These are phyloP conservation scores for Leccinellum rugosiceps DNA, from an alignment of 768 basidiomycete genomes.

Conservation along the genomic window DNA sequence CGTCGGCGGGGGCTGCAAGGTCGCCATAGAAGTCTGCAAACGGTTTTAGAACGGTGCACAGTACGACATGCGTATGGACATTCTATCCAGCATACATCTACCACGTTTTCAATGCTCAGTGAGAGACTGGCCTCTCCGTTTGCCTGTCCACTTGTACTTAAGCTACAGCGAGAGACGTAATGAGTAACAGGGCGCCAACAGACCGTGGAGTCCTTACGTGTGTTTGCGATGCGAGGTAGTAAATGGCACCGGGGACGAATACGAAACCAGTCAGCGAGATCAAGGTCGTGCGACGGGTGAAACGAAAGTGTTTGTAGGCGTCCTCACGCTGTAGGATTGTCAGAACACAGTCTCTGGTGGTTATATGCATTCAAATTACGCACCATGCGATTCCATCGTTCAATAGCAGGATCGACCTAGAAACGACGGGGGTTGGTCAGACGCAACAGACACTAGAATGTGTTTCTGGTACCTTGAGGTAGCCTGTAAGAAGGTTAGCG, in stretches of 20 bases:
- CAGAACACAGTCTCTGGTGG: background rate
- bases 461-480: conserved; percentile 46
- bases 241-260: conserved; percentile 57
- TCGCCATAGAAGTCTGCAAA: conserved; percentile 89
- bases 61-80: background rate
- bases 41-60: conserved; percentile 46
- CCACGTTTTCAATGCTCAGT: conserved; percentile 22
- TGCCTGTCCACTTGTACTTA: conserved; percentile 55
- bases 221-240: conserved; percentile 40
- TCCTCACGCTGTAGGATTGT: conserved; percentile 61
- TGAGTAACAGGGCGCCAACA: conserved; percentile 5
- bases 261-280: conserved; percentile 60
- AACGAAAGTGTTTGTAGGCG: conserved; percentile 80
- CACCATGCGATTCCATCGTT: conserved; percentile 63
- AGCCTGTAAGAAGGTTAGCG: conserved; percentile 38
- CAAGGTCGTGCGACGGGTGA: conserved; percentile 67
- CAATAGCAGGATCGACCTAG: conserved; percentile 53
- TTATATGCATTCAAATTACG: conserved; percentile 13
- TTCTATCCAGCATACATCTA: background rate
- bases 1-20: conserved; percentile 81
- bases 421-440: conserved; percentile 5
- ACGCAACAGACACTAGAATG: background rate
- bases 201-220: conserved; percentile 36
- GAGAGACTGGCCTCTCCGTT: conserved; percentile 44
- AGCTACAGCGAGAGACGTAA: conserved; percentile 31